phyloP scores from a whole-genome alignment of 352 stramenopile genomes.

The Phytophthora kernoviae region DNA sequence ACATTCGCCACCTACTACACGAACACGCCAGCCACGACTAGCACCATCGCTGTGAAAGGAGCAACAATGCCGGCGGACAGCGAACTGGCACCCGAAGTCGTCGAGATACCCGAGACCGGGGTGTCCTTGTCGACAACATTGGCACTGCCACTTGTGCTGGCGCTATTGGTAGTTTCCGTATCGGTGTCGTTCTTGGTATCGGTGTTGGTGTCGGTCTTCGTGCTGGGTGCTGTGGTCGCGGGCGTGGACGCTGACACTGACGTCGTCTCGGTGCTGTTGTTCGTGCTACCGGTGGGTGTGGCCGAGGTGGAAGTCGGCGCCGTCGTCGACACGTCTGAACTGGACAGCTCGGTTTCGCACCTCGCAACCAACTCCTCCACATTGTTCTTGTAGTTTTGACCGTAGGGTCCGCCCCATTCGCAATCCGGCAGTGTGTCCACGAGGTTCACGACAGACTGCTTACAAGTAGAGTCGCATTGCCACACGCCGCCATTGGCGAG shows the following conservation, averaged over 20 bases:
- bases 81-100: not conserved
- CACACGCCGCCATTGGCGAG: slow-evolving; percentile 17
- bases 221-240: not conserved
- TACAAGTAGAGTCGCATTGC: slow-evolving; percentile 16
- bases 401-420: slow-evolving; percentile 14
- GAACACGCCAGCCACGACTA: slow-evolving; percentile 2
- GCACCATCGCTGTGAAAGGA: not conserved
- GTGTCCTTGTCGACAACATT: not conserved
- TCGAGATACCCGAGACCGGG: slow-evolving; percentile 5
- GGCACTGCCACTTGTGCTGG: not conserved
- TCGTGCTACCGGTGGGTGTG: not conserved
- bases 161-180: too few relatives aligned
- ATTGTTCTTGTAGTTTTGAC: slow-evolving; percentile 20
- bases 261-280: not conserved
- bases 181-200: not conserved
- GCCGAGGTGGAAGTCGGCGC: not conserved
- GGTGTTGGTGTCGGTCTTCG: not conserved
- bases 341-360: not conserved
- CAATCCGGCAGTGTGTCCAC: slow-evolving; percentile 13
- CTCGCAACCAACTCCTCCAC: slow-evolving; percentile 5
- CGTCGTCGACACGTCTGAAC: too few relatives aligned
- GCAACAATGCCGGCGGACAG: not conserved
- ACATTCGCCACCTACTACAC: not conserved
- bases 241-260: not conserved
- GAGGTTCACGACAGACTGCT: slow-evolving; percentile 9